phyloP scores from a whole-genome alignment of 306 rosid species.

The Boehmeria nivea region DNA sequence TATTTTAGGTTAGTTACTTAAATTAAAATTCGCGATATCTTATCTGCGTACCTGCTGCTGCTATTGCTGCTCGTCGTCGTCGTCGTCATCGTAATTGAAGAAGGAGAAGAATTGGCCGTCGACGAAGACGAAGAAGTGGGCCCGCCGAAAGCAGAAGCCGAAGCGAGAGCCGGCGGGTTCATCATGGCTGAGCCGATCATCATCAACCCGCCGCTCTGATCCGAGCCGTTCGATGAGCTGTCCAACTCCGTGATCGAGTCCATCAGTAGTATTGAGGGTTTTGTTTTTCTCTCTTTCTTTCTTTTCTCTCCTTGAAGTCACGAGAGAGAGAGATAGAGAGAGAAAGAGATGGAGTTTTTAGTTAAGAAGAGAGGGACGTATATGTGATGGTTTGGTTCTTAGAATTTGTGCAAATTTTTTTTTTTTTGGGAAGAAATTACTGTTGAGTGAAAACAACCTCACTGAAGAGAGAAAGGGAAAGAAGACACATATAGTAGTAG shows the following conservation, averaged over 20 bases:
- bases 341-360: conserved; percentile 18
- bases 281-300: conserved; percentile 9
- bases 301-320: conserved; percentile 39
- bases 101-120: conserved; percentile 30
- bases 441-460: conserved; percentile 41
- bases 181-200: background rate
- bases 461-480: conserved; percentile 23
- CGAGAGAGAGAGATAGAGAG: conserved; percentile 12
- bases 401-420: conserved; percentile 25
- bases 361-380: conserved; percentile 9
- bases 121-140: background rate
- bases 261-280: conserved; percentile 26
- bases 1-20: no score
- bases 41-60: conserved; percentile 68
- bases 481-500: conserved; percentile 25
- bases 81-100: conserved; percentile 29
- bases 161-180: background rate
- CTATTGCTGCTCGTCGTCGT: background rate
- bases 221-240: conserved; percentile 38
- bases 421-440: conserved; percentile 18
- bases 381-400: conserved; percentile 21
- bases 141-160: no score
- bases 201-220: conserved; percentile 22
- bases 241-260: conserved; percentile 70
- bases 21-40: no score